Evolutionary conservation across 73 alveolate species (phyloP).

Genomic region (Symbiodinium natans): DNA sequence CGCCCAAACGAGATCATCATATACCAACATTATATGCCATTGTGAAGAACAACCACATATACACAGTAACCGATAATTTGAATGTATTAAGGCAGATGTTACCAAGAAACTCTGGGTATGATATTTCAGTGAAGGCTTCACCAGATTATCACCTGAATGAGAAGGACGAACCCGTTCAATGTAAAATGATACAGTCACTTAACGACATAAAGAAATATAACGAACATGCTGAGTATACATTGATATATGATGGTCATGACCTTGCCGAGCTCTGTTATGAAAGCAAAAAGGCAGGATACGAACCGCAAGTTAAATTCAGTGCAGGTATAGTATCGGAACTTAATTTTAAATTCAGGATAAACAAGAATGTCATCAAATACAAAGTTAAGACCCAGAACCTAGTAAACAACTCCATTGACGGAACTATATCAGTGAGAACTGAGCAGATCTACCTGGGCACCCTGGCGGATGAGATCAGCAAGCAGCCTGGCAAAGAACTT

Average conservation of each 20-base stretch:
- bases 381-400: background rate
- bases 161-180: constrained; percentile 14
- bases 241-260: background rate
- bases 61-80: background rate
- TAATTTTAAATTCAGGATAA: background rate
- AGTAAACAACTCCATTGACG: background rate
- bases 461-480: too few relatives aligned
- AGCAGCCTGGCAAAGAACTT: too few relatives aligned
- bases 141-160: constrained; percentile 5
- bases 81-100: background rate
- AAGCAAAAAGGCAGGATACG: background rate
- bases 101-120: background rate
- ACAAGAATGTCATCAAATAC: background rate
- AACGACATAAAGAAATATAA: constrained; percentile 1
- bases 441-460: background rate
- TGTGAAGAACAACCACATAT: constrained; percentile 28
- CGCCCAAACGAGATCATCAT: background rate
- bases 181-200: background rate
- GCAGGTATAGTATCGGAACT: constrained; percentile 7
- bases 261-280: background rate
- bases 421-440: background rate
- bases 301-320: constrained; percentile 31
- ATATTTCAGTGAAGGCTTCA: background rate
- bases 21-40: constrained; percentile 18
- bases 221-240: background rate